Evolutionary conservation across 352 stramenopile species (phyloP), one percentile per base, ranked within the genome.

Genomic region (Pythium sukuiense): DNA sequence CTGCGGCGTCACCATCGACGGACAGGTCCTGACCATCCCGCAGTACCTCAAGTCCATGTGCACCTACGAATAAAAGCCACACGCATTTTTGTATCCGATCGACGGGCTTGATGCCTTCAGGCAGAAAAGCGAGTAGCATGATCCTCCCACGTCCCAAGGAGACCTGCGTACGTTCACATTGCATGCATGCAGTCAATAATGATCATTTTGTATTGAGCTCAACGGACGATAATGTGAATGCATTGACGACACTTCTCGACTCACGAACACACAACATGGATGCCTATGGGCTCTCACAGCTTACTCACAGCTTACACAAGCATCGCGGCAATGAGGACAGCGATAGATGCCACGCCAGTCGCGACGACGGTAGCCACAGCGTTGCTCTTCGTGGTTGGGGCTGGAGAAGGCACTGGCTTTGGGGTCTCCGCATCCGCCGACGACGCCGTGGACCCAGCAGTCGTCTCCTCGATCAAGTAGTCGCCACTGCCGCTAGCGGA

Each of bases 21-120:
- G 61, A 54, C 39, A 61, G 59, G 26, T 46, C 13, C 54, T 75
- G 61, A 76, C 69, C 2, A 59, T 62, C 7, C 39, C 26, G 26
- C 57, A 58, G 13, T 78, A 69, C 58, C 68, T 78, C 52, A 46
- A 45, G n/a, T 57, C 52, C 12, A 46, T 78, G n/a, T 78, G 72
- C 56, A 69, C 30, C 27, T 29, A 6, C 61, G 54, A 16, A 55
- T 49, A 35, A 30, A 33, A 7, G 30, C 59, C 2, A 43, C 64
- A n/a, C n/a, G n/a, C n/a, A n/a, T n/a, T n/a, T n/a, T n/a, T n/a
- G n/a, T n/a, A n/a, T n/a, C n/a, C n/a, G n/a, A n/a, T n/a, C n/a
- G n/a, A n/a, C n/a, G n/a, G n/a, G n/a, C n/a, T n/a, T n/a, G n/a
- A n/a, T n/a, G n/a, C n/a, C n/a, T n/a, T n/a, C n/a, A n/a, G n/a